These are phyloP conservation scores for Westerdykella aurantiaca DNA, from an alignment of 2,329 filamentous ascomycete genomes.

Conservation along the genomic window DNA sequence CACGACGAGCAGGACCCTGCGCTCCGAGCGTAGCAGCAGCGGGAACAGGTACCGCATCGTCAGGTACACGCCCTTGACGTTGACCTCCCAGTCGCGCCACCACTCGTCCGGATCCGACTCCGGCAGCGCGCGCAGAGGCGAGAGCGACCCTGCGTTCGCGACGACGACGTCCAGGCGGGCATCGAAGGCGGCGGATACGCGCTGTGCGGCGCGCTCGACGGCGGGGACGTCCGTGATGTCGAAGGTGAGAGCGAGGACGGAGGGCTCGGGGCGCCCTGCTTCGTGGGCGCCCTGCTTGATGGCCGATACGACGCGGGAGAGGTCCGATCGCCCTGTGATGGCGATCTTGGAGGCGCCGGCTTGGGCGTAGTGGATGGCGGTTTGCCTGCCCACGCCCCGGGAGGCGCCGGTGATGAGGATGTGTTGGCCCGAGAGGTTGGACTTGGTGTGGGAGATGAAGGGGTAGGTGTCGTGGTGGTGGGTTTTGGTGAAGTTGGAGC, in stretches of 20 bases:
- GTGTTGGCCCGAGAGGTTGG: conserved; percentile 27
- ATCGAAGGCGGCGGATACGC: conserved; percentile 19
- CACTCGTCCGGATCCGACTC: conserved; percentile 37
- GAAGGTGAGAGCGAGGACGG: conserved; percentile 39
- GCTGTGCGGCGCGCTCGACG: conserved; percentile 33
- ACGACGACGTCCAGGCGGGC: conserved; percentile 41
- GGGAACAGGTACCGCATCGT: conserved; percentile 43
- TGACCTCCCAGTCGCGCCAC: conserved; percentile 45
- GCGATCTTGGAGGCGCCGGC: conserved; percentile 52
- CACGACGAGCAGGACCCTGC: conserved; percentile 41
- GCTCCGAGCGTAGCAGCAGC: conserved; percentile 30
- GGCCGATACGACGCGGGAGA: conserved; percentile 33
- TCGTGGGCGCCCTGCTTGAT: conserved; percentile 32
- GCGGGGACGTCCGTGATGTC: conserved; percentile 41
- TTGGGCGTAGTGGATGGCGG: conserved; percentile 50
- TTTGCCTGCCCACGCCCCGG: conserved; percentile 50
- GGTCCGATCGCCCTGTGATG: conserved; percentile 46
- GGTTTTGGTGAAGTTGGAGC: conserved; percentile 8
- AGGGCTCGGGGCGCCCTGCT: conserved; percentile 31
- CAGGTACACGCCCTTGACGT: conserved; percentile 46
- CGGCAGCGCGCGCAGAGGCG: conserved; percentile 20
- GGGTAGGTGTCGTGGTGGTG: conserved; percentile 49
- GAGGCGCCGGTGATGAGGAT: conserved; percentile 53
- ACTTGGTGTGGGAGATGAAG: conserved; percentile 42
- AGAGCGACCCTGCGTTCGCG: conserved; percentile 44